These are phyloP conservation scores for Aspergillus funiculosus DNA, from an alignment of 495 filamentous ascomycete genomes.

Conservation along the genomic window DNA sequence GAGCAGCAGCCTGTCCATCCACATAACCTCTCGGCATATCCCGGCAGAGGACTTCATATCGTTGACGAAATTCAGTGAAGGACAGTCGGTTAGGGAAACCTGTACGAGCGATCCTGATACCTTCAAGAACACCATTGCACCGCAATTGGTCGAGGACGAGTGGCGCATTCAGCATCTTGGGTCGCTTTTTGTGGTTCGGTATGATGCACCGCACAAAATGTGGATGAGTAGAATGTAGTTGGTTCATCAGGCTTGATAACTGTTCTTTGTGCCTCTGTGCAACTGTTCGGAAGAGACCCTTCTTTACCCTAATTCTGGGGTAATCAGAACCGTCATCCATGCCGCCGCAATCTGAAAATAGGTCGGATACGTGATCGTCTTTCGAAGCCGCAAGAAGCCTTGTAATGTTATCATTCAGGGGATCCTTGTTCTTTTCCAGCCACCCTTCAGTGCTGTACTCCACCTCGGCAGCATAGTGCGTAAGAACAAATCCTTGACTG, in stretches of 20 bases:
- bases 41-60: constrained; percentile 93
- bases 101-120: constrained; percentile 93
- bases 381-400: constrained; percentile 75
- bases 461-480: constrained; percentile 96
- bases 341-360: constrained; percentile 86
- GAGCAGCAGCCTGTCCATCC: constrained; percentile 80
- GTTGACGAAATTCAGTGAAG: constrained; percentile 89
- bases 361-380: constrained; percentile 72
- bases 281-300: constrained; percentile 93
- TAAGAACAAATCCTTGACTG: constrained; percentile 92
- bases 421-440: constrained; percentile 99
- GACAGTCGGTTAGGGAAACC: constrained; percentile 95
- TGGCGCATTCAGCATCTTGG: constrained; percentile 82
- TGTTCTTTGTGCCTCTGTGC: constrained; percentile 98
- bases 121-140: constrained; percentile 98
- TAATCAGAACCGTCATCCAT: constrained; percentile 64
- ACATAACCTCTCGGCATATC: constrained; percentile 86
- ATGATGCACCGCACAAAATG: constrained; percentile 98
- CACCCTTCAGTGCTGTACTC: constrained; percentile 94
- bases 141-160: constrained; percentile 92
- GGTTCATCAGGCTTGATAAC: constrained; percentile 88
- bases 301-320: constrained; percentile 82
- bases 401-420: constrained; percentile 93
- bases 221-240: constrained; percentile 91
- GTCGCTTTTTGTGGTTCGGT: constrained; percentile 97